Evolutionary conservation across 768 basidiomycete species (phyloP).

Genomic region (Boletus pseudopeckii): DNA sequence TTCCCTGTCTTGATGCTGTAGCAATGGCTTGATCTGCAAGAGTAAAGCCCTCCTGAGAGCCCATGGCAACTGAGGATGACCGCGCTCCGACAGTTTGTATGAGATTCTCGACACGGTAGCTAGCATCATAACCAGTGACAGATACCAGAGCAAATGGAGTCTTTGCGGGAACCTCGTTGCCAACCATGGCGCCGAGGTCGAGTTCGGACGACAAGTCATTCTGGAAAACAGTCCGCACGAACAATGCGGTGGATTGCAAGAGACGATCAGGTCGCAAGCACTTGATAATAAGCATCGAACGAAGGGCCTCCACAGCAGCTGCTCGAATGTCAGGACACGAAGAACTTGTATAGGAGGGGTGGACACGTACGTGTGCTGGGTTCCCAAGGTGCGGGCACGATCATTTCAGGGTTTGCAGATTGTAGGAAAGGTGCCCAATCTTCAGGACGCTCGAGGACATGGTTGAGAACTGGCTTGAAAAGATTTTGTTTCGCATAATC

Average conservation of each 20-base stretch:
- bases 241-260: conserved; percentile 73
- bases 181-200: conserved; percentile 74
- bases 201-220: conserved; percentile 77
- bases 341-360: not conserved
- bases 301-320: conserved; percentile 75
- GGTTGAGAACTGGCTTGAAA: conserved; percentile 72
- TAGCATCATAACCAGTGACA: conserved; percentile 97
- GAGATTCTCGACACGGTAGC: conserved; percentile 88
- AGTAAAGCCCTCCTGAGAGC: conserved; percentile 95
- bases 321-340: conserved; percentile 15
- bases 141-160: conserved; percentile 90
- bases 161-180: conserved; percentile 71
- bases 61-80: conserved; percentile 94
- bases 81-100: conserved; percentile 73
- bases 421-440: conserved; percentile 73
- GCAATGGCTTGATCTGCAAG: conserved; percentile 96
- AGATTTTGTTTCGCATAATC: conserved; percentile 67
- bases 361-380: conserved; percentile 64
- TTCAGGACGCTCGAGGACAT: conserved; percentile 57
- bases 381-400: conserved; percentile 78
- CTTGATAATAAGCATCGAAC: conserved; percentile 76
- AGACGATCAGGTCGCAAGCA: conserved; percentile 92
- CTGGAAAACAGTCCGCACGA: conserved; percentile 75
- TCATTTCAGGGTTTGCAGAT: conserved; percentile 60
- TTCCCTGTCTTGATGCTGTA: conserved; percentile 85